Evolutionary conservation across 2,329 filamentous ascomycete genomes (phyloP), one percentile per base, ranked within the genome.

Genomic region (Botrytis tulipae): DNA sequence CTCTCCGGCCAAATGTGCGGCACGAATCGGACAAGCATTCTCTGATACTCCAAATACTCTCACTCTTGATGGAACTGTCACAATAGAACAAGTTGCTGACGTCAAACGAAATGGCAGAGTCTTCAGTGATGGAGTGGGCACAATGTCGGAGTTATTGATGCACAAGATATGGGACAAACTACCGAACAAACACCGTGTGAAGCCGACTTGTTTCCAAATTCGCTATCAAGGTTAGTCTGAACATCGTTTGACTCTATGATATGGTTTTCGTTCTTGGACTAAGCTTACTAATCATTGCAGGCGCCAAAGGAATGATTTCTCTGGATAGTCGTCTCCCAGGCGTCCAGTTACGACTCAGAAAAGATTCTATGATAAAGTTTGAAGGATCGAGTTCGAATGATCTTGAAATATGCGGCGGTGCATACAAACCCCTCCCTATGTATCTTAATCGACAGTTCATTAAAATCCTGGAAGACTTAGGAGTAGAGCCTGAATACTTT

Each of bases 351-450:
- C 83, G 84, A 42, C 83, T 97, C 32, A 87, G 94, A 2, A 82
- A n/a, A n/a, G n/a, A 85, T 1, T 95, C 92, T 7, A 97, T 97
- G 94, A 85, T 88, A 73, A 97, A 97, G 78, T 97, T 96, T 76
- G 80, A 85, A 1, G 90, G 89, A 70, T 78, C 83, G 0, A 85
- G 87, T 57, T 83, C 80, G 2, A 80, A 80, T 7, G 86, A 91
- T 69, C 84, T 95, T 1, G 92, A 92, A 74, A 93, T 94, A 62
- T 95, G 92, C 78, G 92, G 91, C 65, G 86, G 89, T 60, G 90
- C 89, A 0, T 89, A 88, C 54, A 89, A 86, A 69, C 90, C 92
- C 0, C 85, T 95, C 10, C 88, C 88, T 0, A 85, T 95, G 76
- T 88, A 90, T 29, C 86, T 97, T 1, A 97, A 97, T 78, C 89